These are phyloP conservation scores for Dothistroma septosporum DNA, from an alignment of 2,329 filamentous ascomycete species.

Conservation along the genomic window DNA sequence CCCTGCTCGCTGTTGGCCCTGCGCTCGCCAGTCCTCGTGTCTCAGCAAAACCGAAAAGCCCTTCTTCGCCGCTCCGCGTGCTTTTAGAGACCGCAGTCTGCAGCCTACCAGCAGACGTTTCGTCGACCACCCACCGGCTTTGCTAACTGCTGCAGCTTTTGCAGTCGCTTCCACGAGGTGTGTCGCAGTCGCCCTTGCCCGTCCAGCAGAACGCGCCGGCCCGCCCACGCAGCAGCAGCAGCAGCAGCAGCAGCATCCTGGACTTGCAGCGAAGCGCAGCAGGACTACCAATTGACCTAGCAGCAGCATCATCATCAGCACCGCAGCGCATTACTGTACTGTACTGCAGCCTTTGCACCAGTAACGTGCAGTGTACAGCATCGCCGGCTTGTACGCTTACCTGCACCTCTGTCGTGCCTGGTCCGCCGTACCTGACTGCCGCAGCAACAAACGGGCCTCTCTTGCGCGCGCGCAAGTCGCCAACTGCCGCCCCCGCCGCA, in stretches of 20 bases:
- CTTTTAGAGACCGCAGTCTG: conserved; percentile 21
- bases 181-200: conserved; percentile 16
- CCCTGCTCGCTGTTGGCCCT: conserved; percentile 16
- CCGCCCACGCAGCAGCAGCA: conserved; percentile 8
- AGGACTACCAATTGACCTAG: not conserved
- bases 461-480: conserved; percentile 6
- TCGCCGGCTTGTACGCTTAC: not conserved
- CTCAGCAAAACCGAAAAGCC: conserved; percentile 21
- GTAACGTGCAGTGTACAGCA: not conserved
- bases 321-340: not conserved
- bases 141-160: conserved; percentile 13
- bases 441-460: conserved; percentile 17
- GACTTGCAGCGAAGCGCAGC: not conserved
- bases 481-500: conserved; percentile 5
- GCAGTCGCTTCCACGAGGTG: conserved; percentile 20
- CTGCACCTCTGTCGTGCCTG: conserved; percentile 7
- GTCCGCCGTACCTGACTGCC: conserved; percentile 20
- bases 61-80: conserved; percentile 16
- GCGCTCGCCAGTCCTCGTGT: conserved; percentile 18
- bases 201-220: conserved; percentile 11
- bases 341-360: not conserved
- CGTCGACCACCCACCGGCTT: conserved; percentile 6
- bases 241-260: conserved; percentile 4
- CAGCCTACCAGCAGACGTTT: conserved; percentile 15
- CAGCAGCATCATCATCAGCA: not conserved